Base-by-base conservation (phyloP, 192 early-diverging fungal species). In the Mortierella claussenii region DNA sequence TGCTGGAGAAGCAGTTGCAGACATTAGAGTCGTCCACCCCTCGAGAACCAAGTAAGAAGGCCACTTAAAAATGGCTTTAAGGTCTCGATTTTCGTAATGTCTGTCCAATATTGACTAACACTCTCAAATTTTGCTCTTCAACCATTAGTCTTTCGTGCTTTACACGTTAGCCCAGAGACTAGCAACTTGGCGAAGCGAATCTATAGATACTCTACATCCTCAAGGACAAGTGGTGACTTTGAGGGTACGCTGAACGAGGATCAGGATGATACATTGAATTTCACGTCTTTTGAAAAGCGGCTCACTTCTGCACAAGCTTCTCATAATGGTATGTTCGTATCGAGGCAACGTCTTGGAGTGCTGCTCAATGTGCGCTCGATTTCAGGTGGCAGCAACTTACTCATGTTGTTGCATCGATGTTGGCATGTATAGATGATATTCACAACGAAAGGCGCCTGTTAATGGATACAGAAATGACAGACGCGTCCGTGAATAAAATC, bases 81-180 rank as follows among this genome's bases (percentile, higher is more conserved):
- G 6, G 8, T 50, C 8, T 24, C 8, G 9, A 23, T 27, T 50
- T 50, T 7, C 9, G 24, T 50, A 9, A 50, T 9, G 5, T 50
- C 27, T 9, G 26, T 27, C 7, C 53, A 55, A 20, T 2, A 3
- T 32, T n/a, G 13, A 60, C 10, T 47, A 26, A 20, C 40, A 26
- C 23, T 55, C 20, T 23, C 45, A 6, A 10, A 26, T 11, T 6
- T 21, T 3, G 23, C 3, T 30, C 13, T 23, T 20, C 33, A 21
- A 45, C n/a, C n/a, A n/a, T 28, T 53, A 67, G 64, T 76, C 7
- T 76, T 67, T 23, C 64, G 34, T 26, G 51, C 73, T 18, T 55
- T 61, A 17, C 63, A 76, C 30, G 64, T 67, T 21, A 76, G 73
- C 36, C 73, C 73, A 4, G 65, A 66, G 18, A 76, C 73, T 5